phyloP scores from a whole-genome alignment of 2,329 filamentous ascomycete genomes.

The Colletotrichum chrysophilum region DNA sequence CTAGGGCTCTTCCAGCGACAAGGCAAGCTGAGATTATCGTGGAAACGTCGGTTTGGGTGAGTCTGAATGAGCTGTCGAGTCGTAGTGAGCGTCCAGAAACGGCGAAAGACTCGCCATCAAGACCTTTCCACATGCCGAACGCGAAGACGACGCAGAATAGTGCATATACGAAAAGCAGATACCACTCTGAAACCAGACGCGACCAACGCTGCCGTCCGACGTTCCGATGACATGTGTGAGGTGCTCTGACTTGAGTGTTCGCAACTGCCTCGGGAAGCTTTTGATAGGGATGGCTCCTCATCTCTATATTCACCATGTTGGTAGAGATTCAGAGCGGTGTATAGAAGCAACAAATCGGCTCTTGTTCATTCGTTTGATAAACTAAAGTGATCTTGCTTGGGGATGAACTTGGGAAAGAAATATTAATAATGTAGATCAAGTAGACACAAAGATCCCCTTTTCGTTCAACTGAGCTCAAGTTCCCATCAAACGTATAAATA shows the following conservation, averaged over 20 bases:
- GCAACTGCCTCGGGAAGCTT: not conserved
- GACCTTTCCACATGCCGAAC: not conserved
- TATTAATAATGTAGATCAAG: not conserved
- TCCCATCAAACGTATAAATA: not conserved
- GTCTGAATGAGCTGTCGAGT: not conserved
- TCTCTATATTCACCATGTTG: not conserved
- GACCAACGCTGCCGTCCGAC: rapidly evolving
- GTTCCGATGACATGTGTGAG: rapidly evolving
- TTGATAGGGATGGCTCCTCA: not conserved
- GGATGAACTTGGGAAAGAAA: too few species aligned
- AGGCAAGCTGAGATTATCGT: not conserved
- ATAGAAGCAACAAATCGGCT: not conserved
- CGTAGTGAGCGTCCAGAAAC: not conserved
- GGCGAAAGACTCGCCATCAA: not conserved
- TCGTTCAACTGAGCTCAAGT: not conserved
- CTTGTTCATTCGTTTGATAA: too few species aligned
- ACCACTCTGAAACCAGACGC: not conserved
- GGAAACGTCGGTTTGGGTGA: not conserved
- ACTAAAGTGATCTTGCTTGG: too few species aligned
- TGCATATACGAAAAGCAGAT: not conserved
- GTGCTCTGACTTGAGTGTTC: not conserved
- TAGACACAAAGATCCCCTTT: not conserved
- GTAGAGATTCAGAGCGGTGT: not conserved
- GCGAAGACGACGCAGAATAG: not conserved
- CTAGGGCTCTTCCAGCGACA: not conserved